Conservation (phyloP, 116 monocot genomes). For the Thalassia testudinum region DNA sequence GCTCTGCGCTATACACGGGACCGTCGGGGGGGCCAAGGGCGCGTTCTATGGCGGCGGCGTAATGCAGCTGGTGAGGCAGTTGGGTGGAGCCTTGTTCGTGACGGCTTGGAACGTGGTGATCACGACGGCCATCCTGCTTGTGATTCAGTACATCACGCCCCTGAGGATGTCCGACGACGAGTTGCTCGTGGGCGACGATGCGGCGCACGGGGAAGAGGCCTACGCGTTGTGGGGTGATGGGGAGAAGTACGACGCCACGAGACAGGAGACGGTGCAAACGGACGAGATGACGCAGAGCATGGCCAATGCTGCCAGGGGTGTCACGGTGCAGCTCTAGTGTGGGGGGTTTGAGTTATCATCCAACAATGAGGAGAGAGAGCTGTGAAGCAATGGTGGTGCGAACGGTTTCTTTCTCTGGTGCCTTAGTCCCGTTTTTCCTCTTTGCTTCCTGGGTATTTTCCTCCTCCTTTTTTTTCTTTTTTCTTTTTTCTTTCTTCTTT, state of each 20-base stretch:
- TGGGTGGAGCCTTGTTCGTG: conserved; percentile 12
- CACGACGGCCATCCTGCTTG: conserved; percentile 10
- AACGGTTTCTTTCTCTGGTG: too few species aligned
- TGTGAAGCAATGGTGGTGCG: too few species aligned
- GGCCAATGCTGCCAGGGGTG: conserved; percentile 5
- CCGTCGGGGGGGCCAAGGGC: not conserved
- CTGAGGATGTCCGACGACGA: conserved; percentile 19
- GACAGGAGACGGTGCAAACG: not conserved
- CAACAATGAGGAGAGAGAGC: too few species aligned
- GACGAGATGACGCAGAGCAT: not conserved
- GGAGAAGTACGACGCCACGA: conserved; percentile 17
- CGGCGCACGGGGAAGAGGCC: conserved; percentile 18
- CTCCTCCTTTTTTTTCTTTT: too few species aligned
- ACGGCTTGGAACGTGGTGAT: conserved; percentile 17
- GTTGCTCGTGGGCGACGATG: conserved; percentile 23
- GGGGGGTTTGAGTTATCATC: too few species aligned
- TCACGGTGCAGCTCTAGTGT: conserved; percentile 9
- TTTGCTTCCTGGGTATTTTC: too few species aligned
- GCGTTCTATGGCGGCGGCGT: conserved; percentile 13
- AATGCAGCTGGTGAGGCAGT: conserved; percentile 15
- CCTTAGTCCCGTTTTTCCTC: too few species aligned
- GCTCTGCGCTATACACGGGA: not conserved
- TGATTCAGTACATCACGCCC: conserved; percentile 2
- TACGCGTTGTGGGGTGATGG: conserved; percentile 30
- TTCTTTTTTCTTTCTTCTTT: too few species aligned